Percentiles rank a stretch among this genome's conserved stretches.
Evolutionary conservation across 2,329 filamentous ascomycete genomes (phyloP).

Genomic region (Colletotrichum sp.): DNA sequence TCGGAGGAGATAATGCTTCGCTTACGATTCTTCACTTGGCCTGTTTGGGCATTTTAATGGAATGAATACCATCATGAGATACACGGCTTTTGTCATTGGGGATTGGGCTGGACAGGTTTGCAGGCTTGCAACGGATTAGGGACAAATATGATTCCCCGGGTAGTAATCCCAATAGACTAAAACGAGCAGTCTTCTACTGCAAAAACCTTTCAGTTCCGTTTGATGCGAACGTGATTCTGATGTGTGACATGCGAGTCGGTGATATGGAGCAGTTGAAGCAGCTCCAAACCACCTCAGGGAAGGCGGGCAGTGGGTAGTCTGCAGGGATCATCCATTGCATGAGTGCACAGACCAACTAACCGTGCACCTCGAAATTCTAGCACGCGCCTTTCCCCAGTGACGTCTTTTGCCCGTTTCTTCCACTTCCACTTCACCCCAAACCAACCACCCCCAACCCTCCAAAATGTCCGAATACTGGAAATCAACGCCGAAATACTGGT

Average conservation of each 20-base stretch:
- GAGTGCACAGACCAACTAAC: not conserved
- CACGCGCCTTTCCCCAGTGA: not conserved
- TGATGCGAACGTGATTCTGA: not conserved
- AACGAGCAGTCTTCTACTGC: not conserved
- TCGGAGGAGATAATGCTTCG: not conserved
- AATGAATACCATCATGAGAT: not conserved
- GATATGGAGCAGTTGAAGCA: not conserved
- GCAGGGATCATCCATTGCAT: not conserved
- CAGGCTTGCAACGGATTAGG: not conserved
- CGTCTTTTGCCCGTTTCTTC: not conserved
- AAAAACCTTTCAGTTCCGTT: not conserved
- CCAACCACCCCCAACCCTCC: not conserved
- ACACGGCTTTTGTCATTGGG: not conserved
- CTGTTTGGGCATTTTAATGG: constrained; percentile 10
- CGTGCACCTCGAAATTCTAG: not conserved
- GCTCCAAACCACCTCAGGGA: not conserved
- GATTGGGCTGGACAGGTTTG: not conserved
- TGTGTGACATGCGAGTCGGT: not conserved
- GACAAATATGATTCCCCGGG: not conserved
- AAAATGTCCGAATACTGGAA: constrained; percentile 98
- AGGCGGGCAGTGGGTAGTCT: not conserved
- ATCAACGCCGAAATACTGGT: constrained; percentile 96
- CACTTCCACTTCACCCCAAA: not conserved
- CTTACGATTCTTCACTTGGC: constrained; percentile 1
- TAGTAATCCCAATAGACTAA: not conserved